Conservation (phyloP, 306 rosid species). For the Fragaria nilgerrensis region DNA sequence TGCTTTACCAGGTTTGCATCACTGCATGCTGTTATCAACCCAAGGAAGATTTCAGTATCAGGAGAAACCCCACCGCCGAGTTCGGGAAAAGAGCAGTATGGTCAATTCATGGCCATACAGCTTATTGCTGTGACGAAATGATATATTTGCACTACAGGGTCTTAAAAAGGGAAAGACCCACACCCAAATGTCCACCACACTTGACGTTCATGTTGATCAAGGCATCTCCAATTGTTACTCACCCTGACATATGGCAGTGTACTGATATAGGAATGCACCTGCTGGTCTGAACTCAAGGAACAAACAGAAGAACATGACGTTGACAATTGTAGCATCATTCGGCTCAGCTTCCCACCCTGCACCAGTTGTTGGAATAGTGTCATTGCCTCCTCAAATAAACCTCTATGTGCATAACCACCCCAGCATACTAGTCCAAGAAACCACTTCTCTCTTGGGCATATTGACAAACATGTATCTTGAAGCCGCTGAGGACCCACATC, state of each 20-base stretch:
- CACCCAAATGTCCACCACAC: not conserved
- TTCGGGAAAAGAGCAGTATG: constrained; percentile 46
- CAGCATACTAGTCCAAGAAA: constrained; percentile 72
- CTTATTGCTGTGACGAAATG: not conserved
- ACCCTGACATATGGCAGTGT: no score
- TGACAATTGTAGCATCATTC: no score
- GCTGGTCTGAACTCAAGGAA: no score
- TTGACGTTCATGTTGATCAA: no score
- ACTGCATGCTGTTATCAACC: constrained; percentile 65
- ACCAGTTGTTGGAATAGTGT: constrained; percentile 7
- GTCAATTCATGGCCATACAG: constrained; percentile 69
- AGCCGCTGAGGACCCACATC: constrained; percentile 45
- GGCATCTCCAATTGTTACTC: no score
- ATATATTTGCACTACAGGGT: not conserved
- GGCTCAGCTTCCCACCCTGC: no score
- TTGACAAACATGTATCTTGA: constrained; percentile 48
- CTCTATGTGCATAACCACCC: constrained; percentile 64
- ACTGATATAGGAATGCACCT: no score
- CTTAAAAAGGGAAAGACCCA: not conserved
- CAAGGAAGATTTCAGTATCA: constrained; percentile 57
- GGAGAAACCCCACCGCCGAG: constrained; percentile 56
- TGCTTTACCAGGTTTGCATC: constrained; percentile 40
- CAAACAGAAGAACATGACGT: no score
- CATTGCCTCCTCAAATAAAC: constrained; percentile 49
- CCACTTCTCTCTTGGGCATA: constrained; percentile 55